Percentiles rank a stretch among this genome's conserved stretches.
These are phyloP conservation scores for Pseudogymnoascus sp. DNA, from an alignment of 2,329 filamentous ascomycete species.

Conservation along the genomic window DNA sequence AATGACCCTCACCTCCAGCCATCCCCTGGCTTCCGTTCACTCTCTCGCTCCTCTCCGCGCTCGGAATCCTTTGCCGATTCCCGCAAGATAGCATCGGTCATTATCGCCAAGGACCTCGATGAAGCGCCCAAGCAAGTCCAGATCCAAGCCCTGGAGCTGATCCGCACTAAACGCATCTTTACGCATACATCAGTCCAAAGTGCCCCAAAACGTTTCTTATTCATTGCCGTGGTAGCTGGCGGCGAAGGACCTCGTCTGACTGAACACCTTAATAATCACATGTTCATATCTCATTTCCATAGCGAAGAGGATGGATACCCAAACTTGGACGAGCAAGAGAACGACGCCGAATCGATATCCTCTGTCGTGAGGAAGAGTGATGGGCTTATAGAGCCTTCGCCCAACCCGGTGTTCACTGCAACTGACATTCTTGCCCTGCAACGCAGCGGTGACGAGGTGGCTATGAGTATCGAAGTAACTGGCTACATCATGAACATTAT, in stretches of 20 bases:
- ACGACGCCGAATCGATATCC: constrained; percentile 24
- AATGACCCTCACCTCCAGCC: constrained; percentile 28
- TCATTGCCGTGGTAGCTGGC: constrained; percentile 62
- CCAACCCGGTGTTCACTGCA: constrained; percentile 23
- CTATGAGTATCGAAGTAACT: constrained; percentile 66
- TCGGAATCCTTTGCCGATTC: constrained; percentile 35
- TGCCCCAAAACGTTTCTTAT: constrained; percentile 70
- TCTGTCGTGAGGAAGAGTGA: constrained; percentile 27
- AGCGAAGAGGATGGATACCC: constrained; percentile 62
- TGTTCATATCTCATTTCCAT: constrained; percentile 85
- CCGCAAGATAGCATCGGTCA: constrained; percentile 65
- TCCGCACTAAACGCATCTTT: constrained; percentile 71
- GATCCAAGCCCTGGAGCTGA: constrained; percentile 69
- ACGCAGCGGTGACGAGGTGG: constrained; percentile 49
- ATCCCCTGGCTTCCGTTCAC: constrained; percentile 23
- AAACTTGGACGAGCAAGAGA: constrained; percentile 50
- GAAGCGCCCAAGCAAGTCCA: constrained; percentile 67
- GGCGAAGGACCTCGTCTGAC: constrained; percentile 44
- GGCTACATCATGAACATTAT: constrained; percentile 84
- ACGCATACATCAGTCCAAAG: constrained; percentile 66
- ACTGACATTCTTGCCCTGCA: constrained; percentile 30
- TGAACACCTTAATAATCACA: constrained; percentile 65
- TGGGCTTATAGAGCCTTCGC: constrained; percentile 13
- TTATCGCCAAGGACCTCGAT: constrained; percentile 76
- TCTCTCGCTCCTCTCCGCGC: constrained; percentile 25